Conservation (phyloP, 352 stramenopile species). For the Saprolegnia diclina region DNA sequence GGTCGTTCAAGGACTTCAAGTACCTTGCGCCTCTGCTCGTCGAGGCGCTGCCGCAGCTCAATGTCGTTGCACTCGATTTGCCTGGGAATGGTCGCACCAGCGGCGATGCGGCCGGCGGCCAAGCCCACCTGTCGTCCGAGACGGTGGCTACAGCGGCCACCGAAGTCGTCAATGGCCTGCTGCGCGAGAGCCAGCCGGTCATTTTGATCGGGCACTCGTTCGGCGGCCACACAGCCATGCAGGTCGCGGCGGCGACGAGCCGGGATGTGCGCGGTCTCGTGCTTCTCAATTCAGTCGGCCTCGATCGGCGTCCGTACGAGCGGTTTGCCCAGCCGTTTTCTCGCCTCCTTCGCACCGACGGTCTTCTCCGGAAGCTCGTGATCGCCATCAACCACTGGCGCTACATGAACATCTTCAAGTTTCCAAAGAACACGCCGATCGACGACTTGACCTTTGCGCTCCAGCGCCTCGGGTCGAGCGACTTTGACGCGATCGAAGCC, state of each 20-base stretch:
- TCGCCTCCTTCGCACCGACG: conserved; percentile 37
- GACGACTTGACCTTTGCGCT: conserved; percentile 59
- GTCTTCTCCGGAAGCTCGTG: conserved; percentile 24
- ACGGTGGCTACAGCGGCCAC: conserved; percentile 35
- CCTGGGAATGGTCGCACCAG: conserved; percentile 50
- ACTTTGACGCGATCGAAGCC: conserved; percentile 38
- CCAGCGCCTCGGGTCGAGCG: conserved; percentile 41
- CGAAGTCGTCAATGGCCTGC: conserved; percentile 40
- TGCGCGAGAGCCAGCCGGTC: conserved; percentile 33
- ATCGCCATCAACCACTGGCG: conserved; percentile 37
- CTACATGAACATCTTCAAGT: conserved; percentile 45
- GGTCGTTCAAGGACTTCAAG: conserved; percentile 58
- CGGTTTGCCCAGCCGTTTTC: conserved; percentile 34
- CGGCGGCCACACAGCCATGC: conserved; percentile 46
- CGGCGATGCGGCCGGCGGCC: conserved; percentile 37
- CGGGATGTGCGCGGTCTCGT: conserved; percentile 41
- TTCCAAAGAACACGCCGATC: conserved; percentile 36
- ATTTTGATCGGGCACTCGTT: conserved; percentile 67
- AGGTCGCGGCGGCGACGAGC: conserved; percentile 41
- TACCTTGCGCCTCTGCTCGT: conserved; percentile 50
- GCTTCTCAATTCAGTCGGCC: conserved; percentile 43
- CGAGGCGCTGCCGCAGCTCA: conserved; percentile 32
- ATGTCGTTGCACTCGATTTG: conserved; percentile 56
- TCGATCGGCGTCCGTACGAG: conserved; percentile 37
- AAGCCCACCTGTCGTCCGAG: conserved; percentile 39